These are phyloP conservation scores for Diospyros kaki DNA, from an alignment of 148 eudicot genomes.

Conservation along the genomic window DNA sequence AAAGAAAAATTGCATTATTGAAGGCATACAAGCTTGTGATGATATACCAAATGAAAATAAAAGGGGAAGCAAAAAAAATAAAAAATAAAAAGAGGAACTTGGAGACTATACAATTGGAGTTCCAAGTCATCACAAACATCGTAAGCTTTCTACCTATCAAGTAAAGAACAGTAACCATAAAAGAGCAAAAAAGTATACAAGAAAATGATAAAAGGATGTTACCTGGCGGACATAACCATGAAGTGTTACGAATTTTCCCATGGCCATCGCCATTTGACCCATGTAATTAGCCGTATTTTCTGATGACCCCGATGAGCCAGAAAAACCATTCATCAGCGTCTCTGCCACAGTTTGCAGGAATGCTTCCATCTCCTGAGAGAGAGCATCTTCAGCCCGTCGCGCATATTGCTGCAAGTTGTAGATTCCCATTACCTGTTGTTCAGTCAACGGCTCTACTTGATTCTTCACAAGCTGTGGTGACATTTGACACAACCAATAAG, in stretches of 20 bases:
- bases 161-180: not conserved
- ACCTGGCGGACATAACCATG: not conserved
- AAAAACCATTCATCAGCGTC: not conserved
- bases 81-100: too few relatives aligned
- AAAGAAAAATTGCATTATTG: too few relatives aligned
- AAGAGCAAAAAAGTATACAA: not conserved
- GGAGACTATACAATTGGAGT: too few relatives aligned
- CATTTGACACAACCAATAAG: too few relatives aligned
- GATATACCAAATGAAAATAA: too few relatives aligned
- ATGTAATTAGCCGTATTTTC: not conserved
- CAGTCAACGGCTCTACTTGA: not conserved
- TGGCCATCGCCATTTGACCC: conserved; percentile 4
- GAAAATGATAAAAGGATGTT: not conserved
- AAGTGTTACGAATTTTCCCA: not conserved
- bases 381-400: not conserved
- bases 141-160: too few relatives aligned
- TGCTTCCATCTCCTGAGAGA: not conserved
- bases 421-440: not conserved
- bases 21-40: too few relatives aligned
- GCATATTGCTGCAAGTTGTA: not conserved
- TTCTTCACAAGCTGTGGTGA: not conserved
- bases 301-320: not conserved
- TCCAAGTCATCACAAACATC: too few relatives aligned
- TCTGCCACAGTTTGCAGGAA: not conserved
- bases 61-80: too few relatives aligned